Evolutionary conservation across 2,329 filamentous ascomycete species (phyloP).

Genomic region (Paramyrothecium roridum): DNA sequence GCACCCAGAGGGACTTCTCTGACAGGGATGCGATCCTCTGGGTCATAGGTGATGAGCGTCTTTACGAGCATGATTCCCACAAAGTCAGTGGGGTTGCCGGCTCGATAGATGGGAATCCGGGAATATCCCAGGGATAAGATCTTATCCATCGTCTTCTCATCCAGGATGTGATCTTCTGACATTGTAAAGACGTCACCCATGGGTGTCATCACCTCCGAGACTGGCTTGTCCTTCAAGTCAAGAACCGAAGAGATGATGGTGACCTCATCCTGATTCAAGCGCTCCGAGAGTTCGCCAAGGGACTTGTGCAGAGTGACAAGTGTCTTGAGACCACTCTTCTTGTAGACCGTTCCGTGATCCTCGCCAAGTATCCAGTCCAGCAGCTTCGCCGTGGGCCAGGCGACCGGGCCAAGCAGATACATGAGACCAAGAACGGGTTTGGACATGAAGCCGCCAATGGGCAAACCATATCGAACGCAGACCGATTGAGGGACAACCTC

Average conservation of each 20-base stretch:
- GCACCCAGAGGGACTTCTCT: slow-evolving; percentile 90
- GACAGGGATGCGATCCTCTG: slow-evolving; percentile 84
- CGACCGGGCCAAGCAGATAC: slow-evolving; percentile 86
- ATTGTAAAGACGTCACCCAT: slow-evolving; percentile 97
- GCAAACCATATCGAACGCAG: slow-evolving; percentile 92
- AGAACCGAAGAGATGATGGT: slow-evolving; percentile 97
- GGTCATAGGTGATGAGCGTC: slow-evolving; percentile 97
- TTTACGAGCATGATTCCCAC: slow-evolving; percentile 98
- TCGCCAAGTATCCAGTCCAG: slow-evolving; percentile 91
- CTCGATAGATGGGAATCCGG: slow-evolving; percentile 88
- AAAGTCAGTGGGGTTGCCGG: slow-evolving; percentile 81
- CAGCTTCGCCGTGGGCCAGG: slow-evolving; percentile 93
- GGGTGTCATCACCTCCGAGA: slow-evolving; percentile 95
- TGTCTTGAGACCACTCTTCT: slow-evolving; percentile 96
- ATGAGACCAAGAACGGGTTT: slow-evolving; percentile 84
- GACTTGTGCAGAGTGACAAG: slow-evolving; percentile 93
- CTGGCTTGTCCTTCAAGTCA: slow-evolving; percentile 93
- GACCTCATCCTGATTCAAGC: slow-evolving; percentile 94
- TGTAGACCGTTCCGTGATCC: slow-evolving; percentile 95
- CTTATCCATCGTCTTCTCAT: slow-evolving; percentile 90
- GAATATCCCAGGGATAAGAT: slow-evolving; percentile 95
- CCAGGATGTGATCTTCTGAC: slow-evolving; percentile 89
- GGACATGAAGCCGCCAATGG: slow-evolving; percentile 91
- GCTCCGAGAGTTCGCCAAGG: slow-evolving; percentile 79
- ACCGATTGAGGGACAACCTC: slow-evolving; percentile 95